These are phyloP conservation scores for Secale cereale DNA, from an alignment of 176 grass and related monocot species.

Conservation along the genomic window DNA sequence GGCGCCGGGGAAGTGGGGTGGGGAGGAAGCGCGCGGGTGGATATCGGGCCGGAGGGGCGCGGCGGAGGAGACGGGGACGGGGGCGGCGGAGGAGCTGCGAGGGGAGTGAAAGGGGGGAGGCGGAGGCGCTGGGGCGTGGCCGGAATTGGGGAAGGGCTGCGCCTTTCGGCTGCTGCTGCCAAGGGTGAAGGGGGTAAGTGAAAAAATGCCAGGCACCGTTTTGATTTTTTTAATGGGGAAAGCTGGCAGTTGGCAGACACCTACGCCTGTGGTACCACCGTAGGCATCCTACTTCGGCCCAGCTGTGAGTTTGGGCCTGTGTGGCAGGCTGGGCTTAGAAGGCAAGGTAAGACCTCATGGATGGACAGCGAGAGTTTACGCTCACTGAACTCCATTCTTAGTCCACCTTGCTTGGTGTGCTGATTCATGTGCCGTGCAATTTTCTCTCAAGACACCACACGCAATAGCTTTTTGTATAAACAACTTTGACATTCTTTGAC, in stretches of 20 bases:
- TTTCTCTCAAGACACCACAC: background rate
- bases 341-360: background rate
- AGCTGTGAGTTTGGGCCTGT: background rate
- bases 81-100: background rate
- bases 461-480: background rate
- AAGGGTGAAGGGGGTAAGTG: background rate
- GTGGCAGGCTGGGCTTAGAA: background rate
- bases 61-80: background rate
- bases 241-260: background rate
- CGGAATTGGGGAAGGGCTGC: conserved; percentile 23
- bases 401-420: background rate
- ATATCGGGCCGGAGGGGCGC: background rate
- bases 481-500: too few species aligned
- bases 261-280: background rate
- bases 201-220: conserved; percentile 18
- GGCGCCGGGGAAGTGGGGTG: background rate
- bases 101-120: background rate
- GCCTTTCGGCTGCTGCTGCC: conserved; percentile 1
- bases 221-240: conserved; percentile 10
- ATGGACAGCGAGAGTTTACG: background rate
- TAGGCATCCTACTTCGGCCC: background rate
- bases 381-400: background rate
- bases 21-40: background rate
- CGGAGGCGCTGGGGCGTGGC: conserved; percentile 24
- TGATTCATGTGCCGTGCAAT: background rate